Base-by-base conservation (phyloP, 805 yeast genomes). In the Ogataea paraovalis region DNA sequence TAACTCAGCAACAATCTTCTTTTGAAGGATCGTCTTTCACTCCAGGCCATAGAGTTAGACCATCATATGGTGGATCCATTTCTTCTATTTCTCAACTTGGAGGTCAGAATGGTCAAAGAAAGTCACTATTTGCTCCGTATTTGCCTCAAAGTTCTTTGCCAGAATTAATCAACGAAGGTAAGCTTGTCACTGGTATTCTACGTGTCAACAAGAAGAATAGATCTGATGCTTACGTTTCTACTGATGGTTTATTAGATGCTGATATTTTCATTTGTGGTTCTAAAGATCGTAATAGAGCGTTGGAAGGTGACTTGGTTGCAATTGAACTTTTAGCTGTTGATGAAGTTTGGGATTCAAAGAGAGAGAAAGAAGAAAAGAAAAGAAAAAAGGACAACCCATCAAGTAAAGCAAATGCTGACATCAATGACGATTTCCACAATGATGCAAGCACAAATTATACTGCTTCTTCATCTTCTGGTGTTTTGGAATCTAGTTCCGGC, bases 241-340 rank as follows among this genome's bases (percentile, higher is more conserved):
- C 98, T 0, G 97, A 91, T 65, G 97, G 97, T 1, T 77, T 91
- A 28, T 76, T 94, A 53, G 99, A 94, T 67, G 96, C 99, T 0
- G 99, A 94, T 67, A 89, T 94, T 51, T 94, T 90, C 62, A 94
- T 94, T 55, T 94, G 98, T 72, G 99, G 99, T 10, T 91, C 98
- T 10, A 94, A 94, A 66, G 99, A 94, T 68, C 86, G 99, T 66
- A 94, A 94, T 68, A 83, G 99, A 65, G 98, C 99, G 2, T 72
- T 94, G 46, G 99, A 94, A 68, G 97, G 97, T 48, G 99, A 94
- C 65, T 71, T 89, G 44, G 99, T 94, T 36, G 99, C 99, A 0
- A 91, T 94, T 20, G 99, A 94, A 66, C 76, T 94, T 53, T 77
- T 94, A 48, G 87, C 87, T 20, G 99, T 94, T 36, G 97, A 94